These are phyloP conservation scores for Termitomyces sp. DNA, from an alignment of 768 basidiomycete species.

Conservation along the genomic window DNA sequence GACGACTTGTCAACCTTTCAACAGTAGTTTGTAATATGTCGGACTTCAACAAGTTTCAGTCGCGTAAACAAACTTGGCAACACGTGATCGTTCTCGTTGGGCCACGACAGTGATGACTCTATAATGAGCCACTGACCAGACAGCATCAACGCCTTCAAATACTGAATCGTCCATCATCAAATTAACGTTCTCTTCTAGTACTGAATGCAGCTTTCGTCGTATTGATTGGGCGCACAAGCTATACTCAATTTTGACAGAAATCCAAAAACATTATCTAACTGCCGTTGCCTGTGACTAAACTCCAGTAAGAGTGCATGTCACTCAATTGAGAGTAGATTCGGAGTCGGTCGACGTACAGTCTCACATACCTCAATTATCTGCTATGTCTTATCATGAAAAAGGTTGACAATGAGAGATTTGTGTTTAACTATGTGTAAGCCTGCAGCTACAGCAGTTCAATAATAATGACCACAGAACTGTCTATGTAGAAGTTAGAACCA, in stretches of 20 bases:
- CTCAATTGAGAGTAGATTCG: neutral
- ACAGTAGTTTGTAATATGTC: neutral
- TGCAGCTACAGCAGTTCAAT: too few species aligned
- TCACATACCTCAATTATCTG: neutral
- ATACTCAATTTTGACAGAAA: neutral
- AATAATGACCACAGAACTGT: too few species aligned
- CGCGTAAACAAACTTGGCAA: slow-evolving; percentile 8
- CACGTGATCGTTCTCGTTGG: slow-evolving; percentile 13
- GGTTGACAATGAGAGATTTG: neutral
- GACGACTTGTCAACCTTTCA: neutral
- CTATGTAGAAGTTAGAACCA: too few species aligned
- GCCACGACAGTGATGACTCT: too few species aligned
- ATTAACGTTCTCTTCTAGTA: neutral
- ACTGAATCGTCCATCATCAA: neutral
- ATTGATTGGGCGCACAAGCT: neutral
- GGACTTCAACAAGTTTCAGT: neutral
- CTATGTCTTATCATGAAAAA: neutral
- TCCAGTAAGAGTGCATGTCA: neutral
- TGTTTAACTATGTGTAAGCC: neutral
- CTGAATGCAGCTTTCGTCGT: neutral
- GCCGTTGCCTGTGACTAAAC: neutral
- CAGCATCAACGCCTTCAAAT: too few species aligned
- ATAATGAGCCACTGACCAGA: too few species aligned
- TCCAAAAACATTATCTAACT: neutral
- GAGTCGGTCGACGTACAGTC: neutral